Percentiles rank a stretch among this genome's conserved stretches.
Evolutionary conservation across 768 basidiomycete genomes (phyloP).

Genomic region (Scleroderma bovista): DNA sequence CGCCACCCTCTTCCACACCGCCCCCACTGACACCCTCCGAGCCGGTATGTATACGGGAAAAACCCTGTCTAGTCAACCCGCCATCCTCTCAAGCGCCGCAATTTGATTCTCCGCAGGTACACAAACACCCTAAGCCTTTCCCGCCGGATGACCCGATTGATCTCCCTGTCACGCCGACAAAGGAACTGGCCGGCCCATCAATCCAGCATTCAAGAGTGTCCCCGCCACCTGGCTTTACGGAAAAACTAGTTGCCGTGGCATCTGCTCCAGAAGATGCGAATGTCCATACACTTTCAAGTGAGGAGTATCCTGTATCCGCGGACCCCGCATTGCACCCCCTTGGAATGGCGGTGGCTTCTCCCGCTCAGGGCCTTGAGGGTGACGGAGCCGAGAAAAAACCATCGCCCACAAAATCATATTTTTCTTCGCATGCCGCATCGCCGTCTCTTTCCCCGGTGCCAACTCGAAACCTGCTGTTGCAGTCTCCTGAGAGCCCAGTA

Average conservation of each 20-base stretch:
- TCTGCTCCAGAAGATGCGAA: not conserved
- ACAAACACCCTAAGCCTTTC: constrained; percentile 25
- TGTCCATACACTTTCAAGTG: too few species aligned
- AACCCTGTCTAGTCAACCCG: constrained; percentile 7
- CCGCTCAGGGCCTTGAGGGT: constrained; percentile 3
- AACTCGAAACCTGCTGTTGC: constrained; percentile 21
- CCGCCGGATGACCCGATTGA: constrained; percentile 17
- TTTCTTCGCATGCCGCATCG: constrained; percentile 35
- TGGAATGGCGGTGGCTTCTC: not conserved
- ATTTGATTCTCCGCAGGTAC: constrained; percentile 10
- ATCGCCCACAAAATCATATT: constrained; percentile 30
- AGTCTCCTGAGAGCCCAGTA: constrained; percentile 31
- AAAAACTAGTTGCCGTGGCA: not conserved
- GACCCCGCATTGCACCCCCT: too few species aligned
- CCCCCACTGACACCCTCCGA: constrained; percentile 16
- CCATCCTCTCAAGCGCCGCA: constrained; percentile 13
- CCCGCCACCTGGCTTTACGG: not conserved
- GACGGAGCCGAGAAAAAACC: constrained; percentile 11
- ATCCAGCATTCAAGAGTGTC: not conserved
- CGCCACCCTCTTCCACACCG: constrained; percentile 21
- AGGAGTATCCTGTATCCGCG: too few species aligned
- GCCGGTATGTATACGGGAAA: constrained; percentile 5
- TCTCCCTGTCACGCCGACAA: constrained; percentile 18
- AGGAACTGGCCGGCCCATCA: constrained; percentile 10
- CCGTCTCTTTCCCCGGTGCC: constrained; percentile 19